Conservation (phyloP, 768 basidiomycete species). For the Krasilnikovozyma curviuscula region DNA sequence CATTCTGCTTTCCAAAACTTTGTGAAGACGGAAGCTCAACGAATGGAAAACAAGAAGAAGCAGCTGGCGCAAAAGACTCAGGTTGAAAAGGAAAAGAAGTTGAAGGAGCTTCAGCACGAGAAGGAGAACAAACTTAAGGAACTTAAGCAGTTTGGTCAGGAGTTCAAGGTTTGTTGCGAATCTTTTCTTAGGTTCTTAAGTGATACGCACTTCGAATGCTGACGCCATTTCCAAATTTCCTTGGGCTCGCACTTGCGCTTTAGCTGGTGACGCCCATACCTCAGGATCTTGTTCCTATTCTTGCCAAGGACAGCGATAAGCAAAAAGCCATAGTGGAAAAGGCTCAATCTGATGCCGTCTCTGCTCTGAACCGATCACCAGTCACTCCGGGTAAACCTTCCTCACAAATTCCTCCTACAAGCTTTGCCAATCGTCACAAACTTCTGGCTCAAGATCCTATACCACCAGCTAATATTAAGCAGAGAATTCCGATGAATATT, state of each 20-base stretch:
- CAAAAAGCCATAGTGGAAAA: slow-evolving; percentile 44
- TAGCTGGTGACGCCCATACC: slow-evolving; percentile 90
- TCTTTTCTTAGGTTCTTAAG: neutral
- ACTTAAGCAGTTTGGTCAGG: slow-evolving; percentile 75
- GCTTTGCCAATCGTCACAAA: slow-evolving; percentile 2
- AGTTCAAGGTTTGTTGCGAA: slow-evolving; percentile 58
- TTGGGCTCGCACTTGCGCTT: neutral
- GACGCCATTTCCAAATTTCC: neutral
- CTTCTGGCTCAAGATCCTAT: slow-evolving; percentile 10
- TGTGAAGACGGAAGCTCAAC: slow-evolving; percentile 75
- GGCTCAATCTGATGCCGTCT: slow-evolving; percentile 26
- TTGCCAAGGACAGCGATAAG: slow-evolving; percentile 85
- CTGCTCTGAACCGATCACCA: slow-evolving; percentile 3
- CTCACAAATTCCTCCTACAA: slow-evolving; percentile 3
- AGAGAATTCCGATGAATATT: slow-evolving; percentile 49
- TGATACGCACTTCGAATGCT: neutral
- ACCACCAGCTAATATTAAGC: slow-evolving; percentile 9
- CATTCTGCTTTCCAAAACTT: slow-evolving; percentile 66
- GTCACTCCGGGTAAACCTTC: slow-evolving; percentile 2
- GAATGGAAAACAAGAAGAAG: slow-evolving; percentile 75
- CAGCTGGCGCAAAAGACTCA: slow-evolving; percentile 44
- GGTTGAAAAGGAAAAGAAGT: slow-evolving; percentile 82
- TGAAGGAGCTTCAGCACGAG: slow-evolving; percentile 91
- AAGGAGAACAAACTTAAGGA: slow-evolving; percentile 90
- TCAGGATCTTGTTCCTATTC: slow-evolving; percentile 74